Conservation (phyloP, 768 basidiomycete species). For the Suillus decipiens region DNA sequence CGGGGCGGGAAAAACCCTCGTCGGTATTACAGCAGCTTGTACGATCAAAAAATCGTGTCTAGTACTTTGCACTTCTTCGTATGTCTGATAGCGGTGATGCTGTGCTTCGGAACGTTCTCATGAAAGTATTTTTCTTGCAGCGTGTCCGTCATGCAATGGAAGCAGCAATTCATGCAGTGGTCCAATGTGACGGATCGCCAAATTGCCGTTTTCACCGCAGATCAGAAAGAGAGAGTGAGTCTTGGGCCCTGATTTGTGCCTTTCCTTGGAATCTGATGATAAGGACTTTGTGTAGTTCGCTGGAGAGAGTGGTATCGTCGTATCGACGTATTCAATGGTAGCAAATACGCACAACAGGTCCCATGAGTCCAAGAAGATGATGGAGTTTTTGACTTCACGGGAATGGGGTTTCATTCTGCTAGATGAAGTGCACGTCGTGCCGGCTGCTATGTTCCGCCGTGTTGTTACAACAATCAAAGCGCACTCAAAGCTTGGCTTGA, state of each 20-base stretch:
- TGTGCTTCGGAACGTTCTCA: conserved; percentile 2
- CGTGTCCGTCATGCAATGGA: conserved; percentile 98
- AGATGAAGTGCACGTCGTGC: conserved; percentile 98
- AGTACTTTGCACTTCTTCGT: conserved; percentile 98
- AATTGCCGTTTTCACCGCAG: conserved; percentile 96
- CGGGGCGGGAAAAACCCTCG: conserved; percentile 97
- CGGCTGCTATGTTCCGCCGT: conserved; percentile 96
- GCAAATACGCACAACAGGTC: conserved; percentile 98
- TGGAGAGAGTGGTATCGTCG: conserved; percentile 96
- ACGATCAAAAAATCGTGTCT: conserved; percentile 99
- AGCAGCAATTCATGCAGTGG: conserved; percentile 97
- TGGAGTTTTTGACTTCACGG: conserved; percentile 97
- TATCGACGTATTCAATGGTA: conserved; percentile 99
- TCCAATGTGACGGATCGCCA: conserved; percentile 96
- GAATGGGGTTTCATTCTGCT: conserved; percentile 99
- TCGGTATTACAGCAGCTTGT: conserved; percentile 99
- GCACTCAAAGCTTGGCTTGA: conserved; percentile 96
- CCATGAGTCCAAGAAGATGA: conserved; percentile 99
- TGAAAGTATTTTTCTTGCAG: conserved; percentile 36
- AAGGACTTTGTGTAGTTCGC: conserved; percentile 64
- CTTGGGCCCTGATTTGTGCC: neutral
- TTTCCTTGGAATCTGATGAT: conserved; percentile 2
- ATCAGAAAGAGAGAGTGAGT: conserved; percentile 92
- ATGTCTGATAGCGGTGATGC: conserved; percentile 36
- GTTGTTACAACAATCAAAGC: conserved; percentile 99